Conservation (phyloP, 2,329 filamentous ascomycete species). For the Nigrospora oryzae region DNA sequence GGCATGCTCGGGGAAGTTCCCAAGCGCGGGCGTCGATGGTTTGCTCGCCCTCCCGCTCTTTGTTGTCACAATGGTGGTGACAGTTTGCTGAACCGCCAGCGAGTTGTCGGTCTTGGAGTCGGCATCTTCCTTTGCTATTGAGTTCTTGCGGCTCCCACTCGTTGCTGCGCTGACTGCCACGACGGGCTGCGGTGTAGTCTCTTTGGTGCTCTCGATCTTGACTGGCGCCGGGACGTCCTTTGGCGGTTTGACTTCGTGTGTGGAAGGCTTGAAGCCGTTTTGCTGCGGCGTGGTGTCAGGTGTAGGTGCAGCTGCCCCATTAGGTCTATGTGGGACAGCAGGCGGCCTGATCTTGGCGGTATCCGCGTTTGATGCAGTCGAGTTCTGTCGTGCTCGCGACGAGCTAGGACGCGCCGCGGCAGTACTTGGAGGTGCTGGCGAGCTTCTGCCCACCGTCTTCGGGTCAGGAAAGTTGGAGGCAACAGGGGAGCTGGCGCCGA, state of each 20-base stretch:
- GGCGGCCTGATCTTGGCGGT: slow-evolving; percentile 44
- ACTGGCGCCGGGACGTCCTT: slow-evolving; percentile 35
- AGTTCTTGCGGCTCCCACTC: slow-evolving; percentile 28
- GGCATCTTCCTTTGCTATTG: slow-evolving; percentile 34
- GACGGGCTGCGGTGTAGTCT: slow-evolving; percentile 16
- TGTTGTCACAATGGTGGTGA: slow-evolving; percentile 38
- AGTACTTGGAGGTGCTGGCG: slow-evolving; percentile 45
- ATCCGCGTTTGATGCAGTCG: slow-evolving; percentile 52
- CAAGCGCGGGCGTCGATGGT: slow-evolving; percentile 54
- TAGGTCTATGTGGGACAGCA: slow-evolving; percentile 54
- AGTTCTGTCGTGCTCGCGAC: slow-evolving; percentile 68
- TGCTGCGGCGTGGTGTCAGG: slow-evolving; percentile 23
- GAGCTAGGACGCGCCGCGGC: slow-evolving; percentile 53
- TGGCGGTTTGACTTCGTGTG: slow-evolving; percentile 39
- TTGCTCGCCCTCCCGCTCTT: slow-evolving; percentile 61
- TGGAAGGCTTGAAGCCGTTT: slow-evolving; percentile 19
- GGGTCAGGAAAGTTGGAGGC: slow-evolving; percentile 59
- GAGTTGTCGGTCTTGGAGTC: slow-evolving; percentile 33
- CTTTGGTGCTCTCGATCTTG: slow-evolving; percentile 27
- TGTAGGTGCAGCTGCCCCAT: slow-evolving; percentile 33
- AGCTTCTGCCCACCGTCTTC: slow-evolving; percentile 40
- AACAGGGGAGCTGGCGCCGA: slow-evolving; percentile 64
- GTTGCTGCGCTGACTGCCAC: slow-evolving; percentile 16
- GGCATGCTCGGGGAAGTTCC: slow-evolving; percentile 48
- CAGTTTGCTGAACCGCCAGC: slow-evolving; percentile 25